Conservation (phyloP, 2,329 filamentous ascomycete genomes). For the Penicillium sp. region DNA sequence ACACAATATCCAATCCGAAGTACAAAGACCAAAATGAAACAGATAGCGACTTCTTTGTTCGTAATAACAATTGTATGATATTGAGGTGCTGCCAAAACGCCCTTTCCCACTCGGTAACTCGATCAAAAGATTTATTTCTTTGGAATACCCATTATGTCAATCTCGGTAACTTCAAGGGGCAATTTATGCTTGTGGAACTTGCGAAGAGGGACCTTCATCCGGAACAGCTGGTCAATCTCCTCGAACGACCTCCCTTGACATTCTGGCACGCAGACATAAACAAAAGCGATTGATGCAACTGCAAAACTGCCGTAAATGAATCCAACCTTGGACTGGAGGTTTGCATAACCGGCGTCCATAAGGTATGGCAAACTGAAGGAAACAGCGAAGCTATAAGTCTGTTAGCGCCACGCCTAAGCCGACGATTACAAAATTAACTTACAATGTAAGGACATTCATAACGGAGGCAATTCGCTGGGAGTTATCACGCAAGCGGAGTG, state of each 20-base stretch:
- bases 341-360: conserved; percentile 38
- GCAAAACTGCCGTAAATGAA: conserved; percentile 43
- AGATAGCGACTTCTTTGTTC: too few species aligned
- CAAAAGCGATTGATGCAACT: conserved; percentile 23
- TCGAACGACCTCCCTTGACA: conserved; percentile 22
- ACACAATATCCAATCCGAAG: too few species aligned
- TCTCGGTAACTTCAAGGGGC: background rate
- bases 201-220: background rate
- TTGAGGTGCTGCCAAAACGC: too few species aligned
- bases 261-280: conserved; percentile 22
- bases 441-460: background rate
- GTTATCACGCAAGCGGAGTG: conserved; percentile 12
- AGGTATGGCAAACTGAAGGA: conserved; percentile 43
- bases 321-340: conserved; percentile 39
- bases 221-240: conserved; percentile 24
- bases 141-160: background rate
- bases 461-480: conserved; percentile 5
- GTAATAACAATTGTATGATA: too few species aligned
- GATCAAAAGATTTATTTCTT: background rate
- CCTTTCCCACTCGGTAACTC: too few species aligned
- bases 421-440: background rate
- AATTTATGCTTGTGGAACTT: background rate
- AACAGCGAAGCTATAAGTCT: conserved; percentile 25
- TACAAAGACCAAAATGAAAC: too few species aligned
- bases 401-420: background rate